phyloP scores from a whole-genome alignment of 805 yeast genomes.

The Wickerhamiella dianesei region DNA sequence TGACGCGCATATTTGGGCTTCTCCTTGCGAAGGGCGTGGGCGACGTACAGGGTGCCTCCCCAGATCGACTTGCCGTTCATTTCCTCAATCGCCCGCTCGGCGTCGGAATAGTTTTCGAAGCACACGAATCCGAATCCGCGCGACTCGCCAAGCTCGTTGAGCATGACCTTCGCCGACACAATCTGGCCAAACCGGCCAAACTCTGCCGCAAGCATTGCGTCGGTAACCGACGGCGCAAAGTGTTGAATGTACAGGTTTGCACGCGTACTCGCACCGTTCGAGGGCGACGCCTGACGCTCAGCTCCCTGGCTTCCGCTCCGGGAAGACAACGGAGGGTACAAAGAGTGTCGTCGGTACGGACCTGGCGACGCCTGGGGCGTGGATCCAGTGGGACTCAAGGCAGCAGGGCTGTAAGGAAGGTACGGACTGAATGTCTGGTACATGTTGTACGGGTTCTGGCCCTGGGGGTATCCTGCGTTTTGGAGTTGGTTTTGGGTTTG shows the following conservation, averaged over 20 bases:
- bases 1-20: background rate
- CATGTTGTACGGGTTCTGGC: background rate
- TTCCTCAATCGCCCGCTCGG: conserved; percentile 53
- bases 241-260: conserved; percentile 59
- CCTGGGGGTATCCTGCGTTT: background rate
- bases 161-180: conserved; percentile 42
- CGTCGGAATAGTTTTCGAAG: conserved; percentile 50
- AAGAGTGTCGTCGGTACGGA: background rate
- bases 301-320: background rate
- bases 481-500: background rate
- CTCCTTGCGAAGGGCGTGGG: conserved; percentile 58
- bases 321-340: background rate
- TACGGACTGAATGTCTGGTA: background rate
- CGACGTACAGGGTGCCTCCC: conserved; percentile 47
- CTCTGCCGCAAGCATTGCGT: conserved; percentile 35
- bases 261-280: conserved; percentile 30
- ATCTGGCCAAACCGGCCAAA: conserved; percentile 39
- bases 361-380: background rate
- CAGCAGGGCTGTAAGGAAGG: background rate
- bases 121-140: conserved; percentile 77
- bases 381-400: background rate
- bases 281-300: background rate
- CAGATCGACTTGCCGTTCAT: conserved; percentile 41
- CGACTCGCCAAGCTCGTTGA: conserved; percentile 37
- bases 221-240: conserved; percentile 42